Percentiles rank a stretch among this genome's conserved stretches.
Conservation (phyloP, 169 alveolate species). For the Cystoisospora suis region DNA sequence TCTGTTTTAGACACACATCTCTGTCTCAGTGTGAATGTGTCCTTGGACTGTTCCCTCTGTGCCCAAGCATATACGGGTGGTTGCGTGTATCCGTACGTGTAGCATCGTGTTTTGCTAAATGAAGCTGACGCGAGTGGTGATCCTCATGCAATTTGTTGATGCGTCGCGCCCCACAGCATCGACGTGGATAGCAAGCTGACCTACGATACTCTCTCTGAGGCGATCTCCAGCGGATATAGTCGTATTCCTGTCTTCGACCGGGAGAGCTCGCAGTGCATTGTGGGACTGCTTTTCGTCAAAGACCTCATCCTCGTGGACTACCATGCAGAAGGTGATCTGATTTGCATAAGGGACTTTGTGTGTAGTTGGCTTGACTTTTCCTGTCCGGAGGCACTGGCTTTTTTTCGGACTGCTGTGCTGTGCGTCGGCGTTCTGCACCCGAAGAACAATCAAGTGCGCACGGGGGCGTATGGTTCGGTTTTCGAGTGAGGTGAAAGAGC, state of each 20-base stretch:
- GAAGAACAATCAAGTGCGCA: too few relatives aligned
- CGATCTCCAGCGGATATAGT: slow-evolving; percentile 40
- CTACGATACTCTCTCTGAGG: slow-evolving; percentile 9
- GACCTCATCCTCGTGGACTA: slow-evolving; percentile 53
- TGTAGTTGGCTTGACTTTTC: too few relatives aligned
- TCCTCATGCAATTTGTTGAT: not conserved
- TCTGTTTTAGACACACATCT: not conserved
- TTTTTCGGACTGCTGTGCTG: too few relatives aligned
- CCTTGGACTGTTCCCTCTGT: not conserved
- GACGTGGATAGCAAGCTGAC: slow-evolving; percentile 47
- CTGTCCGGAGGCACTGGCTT: too few relatives aligned
- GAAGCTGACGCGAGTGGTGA: not conserved
- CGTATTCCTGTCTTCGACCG: slow-evolving; percentile 63
- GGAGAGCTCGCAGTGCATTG: slow-evolving; percentile 49
- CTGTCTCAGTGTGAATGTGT: not conserved
- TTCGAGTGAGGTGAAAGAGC: too few relatives aligned
- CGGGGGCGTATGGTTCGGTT: too few relatives aligned
- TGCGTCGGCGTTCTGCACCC: too few relatives aligned
- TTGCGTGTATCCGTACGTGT: not conserved
- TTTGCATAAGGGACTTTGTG: too few relatives aligned
- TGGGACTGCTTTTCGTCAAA: slow-evolving; percentile 55
- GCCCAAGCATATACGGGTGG: not conserved
- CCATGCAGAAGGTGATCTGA: slow-evolving; percentile 38
- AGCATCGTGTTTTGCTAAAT: not conserved
- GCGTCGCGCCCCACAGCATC: slow-evolving; percentile 10